These are phyloP conservation scores for Craterostigma plantagineum DNA, from an alignment of 257 asterid species.

Conservation along the genomic window DNA sequence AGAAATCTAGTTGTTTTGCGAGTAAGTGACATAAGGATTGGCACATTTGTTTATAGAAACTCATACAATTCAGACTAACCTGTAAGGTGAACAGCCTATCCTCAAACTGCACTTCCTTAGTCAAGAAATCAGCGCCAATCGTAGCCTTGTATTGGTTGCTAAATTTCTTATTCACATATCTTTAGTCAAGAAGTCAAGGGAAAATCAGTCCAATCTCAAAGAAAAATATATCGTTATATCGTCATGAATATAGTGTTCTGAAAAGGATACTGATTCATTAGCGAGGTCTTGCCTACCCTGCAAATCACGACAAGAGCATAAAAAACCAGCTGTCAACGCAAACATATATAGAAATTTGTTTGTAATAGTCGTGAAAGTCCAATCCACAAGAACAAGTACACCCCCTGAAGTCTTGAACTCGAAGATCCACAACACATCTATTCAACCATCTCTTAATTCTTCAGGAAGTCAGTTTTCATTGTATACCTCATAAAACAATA, in stretches of 20 bases:
- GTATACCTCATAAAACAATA: too few species aligned
- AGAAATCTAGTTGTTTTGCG: too few species aligned
- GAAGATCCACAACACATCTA: too few species aligned
- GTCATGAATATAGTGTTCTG: background rate
- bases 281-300: constrained; percentile 98
- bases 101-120: constrained; percentile 95
- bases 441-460: too few species aligned
- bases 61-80: constrained; percentile 21
- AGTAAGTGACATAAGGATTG: too few species aligned
- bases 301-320: constrained; percentile 13
- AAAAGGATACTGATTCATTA: constrained; percentile 95
- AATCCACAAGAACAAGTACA: too few species aligned
- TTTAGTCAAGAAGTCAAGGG: constrained; percentile 32
- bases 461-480: too few species aligned
- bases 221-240: background rate
- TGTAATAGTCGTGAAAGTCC: too few species aligned
- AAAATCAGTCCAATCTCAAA: constrained; percentile 13
- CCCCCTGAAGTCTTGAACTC: too few species aligned
- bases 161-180: constrained; percentile 95
- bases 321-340: background rate
- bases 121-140: constrained; percentile 96
- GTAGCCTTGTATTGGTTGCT: constrained; percentile 99
- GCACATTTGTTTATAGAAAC: background rate
- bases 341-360: background rate
- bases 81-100: constrained; percentile 90